Percentiles rank a stretch among this genome's conserved stretches.
phyloP scores from a whole-genome alignment of 2,329 filamentous ascomycete species.

The Rhexocercosporidium sp. region DNA sequence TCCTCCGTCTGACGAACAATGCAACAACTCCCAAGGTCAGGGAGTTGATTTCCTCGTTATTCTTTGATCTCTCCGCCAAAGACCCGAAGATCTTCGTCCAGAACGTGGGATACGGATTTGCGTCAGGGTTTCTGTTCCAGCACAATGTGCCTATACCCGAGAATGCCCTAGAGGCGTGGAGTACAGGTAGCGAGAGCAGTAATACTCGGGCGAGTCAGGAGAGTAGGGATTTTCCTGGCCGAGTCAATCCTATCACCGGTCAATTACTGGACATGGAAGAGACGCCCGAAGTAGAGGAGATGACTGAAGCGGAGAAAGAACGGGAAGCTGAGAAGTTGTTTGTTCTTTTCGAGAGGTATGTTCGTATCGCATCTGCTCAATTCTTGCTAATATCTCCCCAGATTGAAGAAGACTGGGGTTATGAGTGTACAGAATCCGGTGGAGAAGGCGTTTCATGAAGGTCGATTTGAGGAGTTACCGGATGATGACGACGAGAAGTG shows the following conservation, averaged over 20 bases:
- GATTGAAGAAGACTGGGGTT: constrained; percentile 39
- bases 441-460: constrained; percentile 35
- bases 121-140: constrained; percentile 86
- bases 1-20: constrained; percentile 80
- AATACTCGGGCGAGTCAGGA: constrained; percentile 36
- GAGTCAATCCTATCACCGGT: constrained; percentile 41
- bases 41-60: constrained; percentile 74
- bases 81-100: constrained; percentile 81
- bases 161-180: constrained; percentile 62
- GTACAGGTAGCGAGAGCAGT: constrained; percentile 36
- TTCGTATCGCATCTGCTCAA: neutral
- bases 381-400: constrained; percentile 12
- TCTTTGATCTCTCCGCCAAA: constrained; percentile 86
- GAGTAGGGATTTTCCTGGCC: constrained; percentile 31
- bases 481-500: constrained; percentile 40
- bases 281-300: constrained; percentile 62
- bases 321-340: constrained; percentile 59
- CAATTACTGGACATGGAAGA: constrained; percentile 39
- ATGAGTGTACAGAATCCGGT: constrained; percentile 41
- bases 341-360: constrained; percentile 42
- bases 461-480: constrained; percentile 40
- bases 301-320: constrained; percentile 93
- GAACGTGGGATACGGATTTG: constrained; percentile 94
- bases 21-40: constrained; percentile 74
- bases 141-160: constrained; percentile 81